These are phyloP conservation scores for Maudiozyma saulgeensis DNA, from an alignment of 805 yeast genomes.

Conservation along the genomic window DNA sequence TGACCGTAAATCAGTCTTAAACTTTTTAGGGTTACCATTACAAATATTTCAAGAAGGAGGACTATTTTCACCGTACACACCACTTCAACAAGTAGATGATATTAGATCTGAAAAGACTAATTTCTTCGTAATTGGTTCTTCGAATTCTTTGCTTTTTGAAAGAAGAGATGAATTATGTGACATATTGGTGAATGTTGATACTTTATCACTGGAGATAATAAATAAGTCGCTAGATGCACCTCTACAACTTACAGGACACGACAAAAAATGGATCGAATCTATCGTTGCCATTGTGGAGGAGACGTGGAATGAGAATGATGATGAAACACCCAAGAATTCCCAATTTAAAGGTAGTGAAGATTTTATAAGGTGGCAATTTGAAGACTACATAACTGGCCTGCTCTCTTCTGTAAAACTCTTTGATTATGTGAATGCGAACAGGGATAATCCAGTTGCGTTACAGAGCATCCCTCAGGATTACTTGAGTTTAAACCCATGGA, in stretches of 20 bases:
- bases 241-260: slow-evolving; percentile 45
- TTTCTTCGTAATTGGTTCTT: slow-evolving; percentile 74
- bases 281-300: slow-evolving; percentile 42
- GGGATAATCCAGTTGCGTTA: slow-evolving; percentile 30
- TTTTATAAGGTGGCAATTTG: slow-evolving; percentile 77
- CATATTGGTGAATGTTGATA: slow-evolving; percentile 60
- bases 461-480: slow-evolving; percentile 24
- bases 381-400: slow-evolving; percentile 76
- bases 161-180: slow-evolving; percentile 58
- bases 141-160: slow-evolving; percentile 70
- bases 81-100: slow-evolving; percentile 81
- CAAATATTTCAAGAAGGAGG: slow-evolving; percentile 80
- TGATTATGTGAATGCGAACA: slow-evolving; percentile 38
- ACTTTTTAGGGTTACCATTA: slow-evolving; percentile 81
- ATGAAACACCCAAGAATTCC: slow-evolving; percentile 34
- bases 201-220: slow-evolving; percentile 37
- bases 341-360: slow-evolving; percentile 74
- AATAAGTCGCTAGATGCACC: slow-evolving; percentile 33
- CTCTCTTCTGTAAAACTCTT: slow-evolving; percentile 63
- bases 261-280: slow-evolving; percentile 64
- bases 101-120: slow-evolving; percentile 46
- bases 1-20: slow-evolving; percentile 65
- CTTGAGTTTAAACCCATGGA: slow-evolving; percentile 28
- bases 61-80: slow-evolving; percentile 86
- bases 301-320: slow-evolving; percentile 35